Evolutionary conservation across 371 early-diverging fungal species (phyloP).

Genomic region (Rhizopus arrhizus): DNA sequence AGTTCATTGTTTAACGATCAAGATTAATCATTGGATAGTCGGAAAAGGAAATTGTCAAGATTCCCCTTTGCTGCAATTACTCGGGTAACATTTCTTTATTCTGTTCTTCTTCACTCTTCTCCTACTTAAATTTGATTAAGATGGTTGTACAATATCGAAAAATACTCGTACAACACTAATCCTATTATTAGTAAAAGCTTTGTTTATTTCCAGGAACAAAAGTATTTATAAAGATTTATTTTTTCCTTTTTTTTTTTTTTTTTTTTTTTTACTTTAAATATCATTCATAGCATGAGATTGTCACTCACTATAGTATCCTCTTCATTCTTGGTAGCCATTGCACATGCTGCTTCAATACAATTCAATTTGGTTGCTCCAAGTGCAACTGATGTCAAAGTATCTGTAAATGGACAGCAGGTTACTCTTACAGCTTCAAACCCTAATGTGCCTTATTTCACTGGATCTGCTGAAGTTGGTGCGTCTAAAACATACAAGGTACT

Average conservation of each 20-base stretch:
- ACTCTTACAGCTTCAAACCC: conserved; percentile 43
- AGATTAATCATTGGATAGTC: background rate
- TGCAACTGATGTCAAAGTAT: conserved; percentile 49
- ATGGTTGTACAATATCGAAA: background rate
- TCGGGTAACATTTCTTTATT: background rate
- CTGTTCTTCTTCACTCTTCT: background rate
- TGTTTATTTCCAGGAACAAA: background rate
- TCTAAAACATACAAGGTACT: conserved; percentile 45
- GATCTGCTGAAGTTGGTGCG: conserved; percentile 40
- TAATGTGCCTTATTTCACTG: conserved; percentile 49
- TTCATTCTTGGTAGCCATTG: conserved; percentile 23
- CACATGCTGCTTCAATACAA: conserved; percentile 44
- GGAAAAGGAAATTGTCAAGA: conserved; percentile 1
- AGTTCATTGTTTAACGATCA: background rate
- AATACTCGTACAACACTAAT: conserved; percentile 9
- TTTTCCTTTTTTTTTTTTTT: conserved; percentile 8
- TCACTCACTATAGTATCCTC: conserved; percentile 26
- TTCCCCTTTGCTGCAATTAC: background rate
- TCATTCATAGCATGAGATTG: conserved; percentile 23
- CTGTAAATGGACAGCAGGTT: conserved; percentile 46
- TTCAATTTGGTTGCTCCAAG: conserved; percentile 60
- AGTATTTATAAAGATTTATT: conserved; percentile 3
- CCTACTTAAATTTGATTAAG: background rate
- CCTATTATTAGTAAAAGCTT: conserved; percentile 14
- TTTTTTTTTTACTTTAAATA: no score